Conservation (phyloP, 78 protist genomes). For the Neovahlkampfia damariscottae region DNA sequence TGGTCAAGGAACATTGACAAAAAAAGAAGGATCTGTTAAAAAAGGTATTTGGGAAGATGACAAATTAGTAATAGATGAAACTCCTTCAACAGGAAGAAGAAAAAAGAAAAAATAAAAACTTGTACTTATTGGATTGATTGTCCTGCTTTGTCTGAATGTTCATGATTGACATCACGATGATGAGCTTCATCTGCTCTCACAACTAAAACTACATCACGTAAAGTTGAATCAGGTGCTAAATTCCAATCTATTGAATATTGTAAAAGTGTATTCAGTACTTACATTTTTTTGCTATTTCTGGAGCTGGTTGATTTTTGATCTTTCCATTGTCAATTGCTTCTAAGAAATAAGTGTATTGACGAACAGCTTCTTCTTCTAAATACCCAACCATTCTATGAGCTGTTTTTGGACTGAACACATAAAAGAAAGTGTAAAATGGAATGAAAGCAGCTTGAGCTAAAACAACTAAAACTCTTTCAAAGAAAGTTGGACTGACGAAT, state of each 20-base stretch:
- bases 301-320: constrained; percentile 25
- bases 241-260: too few relatives aligned
- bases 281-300: constrained; percentile 53
- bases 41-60: constrained; percentile 5
- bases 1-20: constrained; percentile 9
- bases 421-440: constrained; percentile 20
- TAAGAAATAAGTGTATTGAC: constrained; percentile 28
- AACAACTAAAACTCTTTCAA: constrained; percentile 14
- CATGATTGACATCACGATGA: constrained; percentile 66
- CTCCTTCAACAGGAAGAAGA: too few relatives aligned
- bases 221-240: constrained; percentile 37
- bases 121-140: too few relatives aligned
- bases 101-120: too few relatives aligned
- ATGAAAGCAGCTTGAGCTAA: constrained; percentile 40
- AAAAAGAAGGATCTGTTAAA: not conserved
- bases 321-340: constrained; percentile 23
- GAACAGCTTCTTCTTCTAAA: constrained; percentile 66
- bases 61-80: too few relatives aligned
- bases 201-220: constrained; percentile 53
- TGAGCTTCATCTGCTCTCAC: constrained; percentile 67
- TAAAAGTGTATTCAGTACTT: too few relatives aligned
- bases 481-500: constrained; percentile 7
- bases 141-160: too few relatives aligned
- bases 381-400: constrained; percentile 77
- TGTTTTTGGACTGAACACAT: constrained; percentile 33